A percentile compares a stretch with the other conserved stretches of the same genome.
Conservation (phyloP, 2,329 filamentous ascomycete species). For the Calonectria hawksworthii region DNA sequence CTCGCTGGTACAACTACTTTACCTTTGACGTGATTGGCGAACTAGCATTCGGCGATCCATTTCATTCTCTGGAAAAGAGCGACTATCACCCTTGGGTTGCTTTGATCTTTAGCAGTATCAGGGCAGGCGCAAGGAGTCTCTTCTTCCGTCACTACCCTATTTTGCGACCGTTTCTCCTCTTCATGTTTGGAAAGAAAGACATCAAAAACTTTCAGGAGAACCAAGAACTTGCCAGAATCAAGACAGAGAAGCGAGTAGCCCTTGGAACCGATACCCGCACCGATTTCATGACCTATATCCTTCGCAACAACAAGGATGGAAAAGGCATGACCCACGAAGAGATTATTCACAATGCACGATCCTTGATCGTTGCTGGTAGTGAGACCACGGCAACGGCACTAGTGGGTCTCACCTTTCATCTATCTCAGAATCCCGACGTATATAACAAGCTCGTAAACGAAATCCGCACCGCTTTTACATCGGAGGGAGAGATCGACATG, state of each 20-base stretch:
- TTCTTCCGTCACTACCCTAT: neutral
- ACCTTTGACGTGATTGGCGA: neutral
- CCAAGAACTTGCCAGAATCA: neutral
- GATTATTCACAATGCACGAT: neutral
- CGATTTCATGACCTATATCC: slow-evolving; percentile 5
- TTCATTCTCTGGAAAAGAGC: neutral
- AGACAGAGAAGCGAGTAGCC: neutral
- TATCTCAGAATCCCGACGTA: neutral
- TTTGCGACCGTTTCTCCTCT: neutral
- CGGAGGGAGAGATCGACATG: neutral
- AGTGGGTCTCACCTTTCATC: neutral
- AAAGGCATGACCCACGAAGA: neutral
- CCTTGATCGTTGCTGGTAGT: neutral
- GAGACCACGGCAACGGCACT: neutral
- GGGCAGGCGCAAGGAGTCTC: neutral
- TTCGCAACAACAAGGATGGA: neutral
- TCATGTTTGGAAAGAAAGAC: neutral
- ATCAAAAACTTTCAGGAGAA: neutral
- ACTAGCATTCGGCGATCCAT: neutral
- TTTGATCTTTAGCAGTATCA: neutral
- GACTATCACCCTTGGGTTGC: neutral
- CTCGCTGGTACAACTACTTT: neutral
- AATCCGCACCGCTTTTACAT: neutral
- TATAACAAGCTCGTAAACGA: neutral
- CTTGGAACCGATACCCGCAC: neutral